Evolutionary conservation across 805 yeast genomes (phyloP).

Genomic region (Metschnikowia kunwiensis): DNA sequence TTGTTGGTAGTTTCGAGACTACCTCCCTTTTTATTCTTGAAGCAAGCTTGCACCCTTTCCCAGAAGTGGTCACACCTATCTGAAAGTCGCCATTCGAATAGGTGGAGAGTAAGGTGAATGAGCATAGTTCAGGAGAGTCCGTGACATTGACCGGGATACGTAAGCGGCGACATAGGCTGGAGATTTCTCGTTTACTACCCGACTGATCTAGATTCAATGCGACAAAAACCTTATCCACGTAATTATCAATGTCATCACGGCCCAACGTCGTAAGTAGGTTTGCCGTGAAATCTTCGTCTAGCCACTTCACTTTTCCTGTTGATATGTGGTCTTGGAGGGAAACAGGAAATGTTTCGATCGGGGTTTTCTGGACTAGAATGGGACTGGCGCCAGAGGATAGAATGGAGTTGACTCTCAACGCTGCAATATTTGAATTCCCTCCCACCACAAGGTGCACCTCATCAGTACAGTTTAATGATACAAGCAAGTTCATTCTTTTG

Average conservation of each 20-base stretch:
- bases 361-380: slow-evolving; percentile 40
- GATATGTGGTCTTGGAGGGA: slow-evolving; percentile 24
- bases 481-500: slow-evolving; percentile 16
- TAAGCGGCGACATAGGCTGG: slow-evolving; percentile 48
- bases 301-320: slow-evolving; percentile 24
- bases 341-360: slow-evolving; percentile 22
- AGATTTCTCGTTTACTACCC: slow-evolving; percentile 41
- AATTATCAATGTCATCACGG: slow-evolving; percentile 53
- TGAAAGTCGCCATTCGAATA: slow-evolving; percentile 71
- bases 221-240: slow-evolving; percentile 78
- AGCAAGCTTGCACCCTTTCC: slow-evolving; percentile 87
- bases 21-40: slow-evolving; percentile 75
- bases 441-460: slow-evolving; percentile 63
- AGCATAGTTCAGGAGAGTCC: slow-evolving; percentile 67
- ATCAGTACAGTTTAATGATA: slow-evolving; percentile 35
- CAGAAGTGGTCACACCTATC: slow-evolving; percentile 79
- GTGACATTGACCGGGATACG: slow-evolving; percentile 83
- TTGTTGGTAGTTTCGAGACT: slow-evolving; percentile 58
- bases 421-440: slow-evolving; percentile 38
- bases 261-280: slow-evolving; percentile 56
- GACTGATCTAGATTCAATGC: slow-evolving; percentile 35
- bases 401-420: slow-evolving; percentile 46
- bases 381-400: slow-evolving; percentile 56
- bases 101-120: slow-evolving; percentile 75
- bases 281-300: slow-evolving; percentile 26